phyloP scores from a whole-genome alignment of 2,329 filamentous ascomycete species.

The Venturia carpophila region DNA sequence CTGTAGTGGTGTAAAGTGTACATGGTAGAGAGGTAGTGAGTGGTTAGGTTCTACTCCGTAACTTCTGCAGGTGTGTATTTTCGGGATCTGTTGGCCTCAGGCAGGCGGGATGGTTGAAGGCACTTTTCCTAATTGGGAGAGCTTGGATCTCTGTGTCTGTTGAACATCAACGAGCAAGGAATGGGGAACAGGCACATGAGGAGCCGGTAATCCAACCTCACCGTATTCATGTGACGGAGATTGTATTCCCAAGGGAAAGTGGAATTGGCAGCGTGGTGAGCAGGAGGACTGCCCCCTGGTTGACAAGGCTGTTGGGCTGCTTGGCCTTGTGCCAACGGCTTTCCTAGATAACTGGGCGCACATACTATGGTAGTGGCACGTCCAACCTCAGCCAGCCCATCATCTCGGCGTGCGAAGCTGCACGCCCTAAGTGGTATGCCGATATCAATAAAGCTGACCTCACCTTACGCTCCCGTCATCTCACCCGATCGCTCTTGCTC shows the following conservation, averaged over 20 bases:
- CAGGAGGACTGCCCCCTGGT: background rate
- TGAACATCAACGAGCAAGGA: constrained; percentile 1
- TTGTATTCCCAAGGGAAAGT: background rate
- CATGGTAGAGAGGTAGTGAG: background rate
- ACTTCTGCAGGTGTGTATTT: too few relatives aligned
- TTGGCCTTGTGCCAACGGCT: background rate
- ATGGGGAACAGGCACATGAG: background rate
- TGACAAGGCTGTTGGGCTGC: constrained; percentile 11
- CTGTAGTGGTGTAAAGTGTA: background rate
- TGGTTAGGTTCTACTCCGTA: background rate
- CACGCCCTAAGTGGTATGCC: too few relatives aligned
- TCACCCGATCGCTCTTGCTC: background rate
- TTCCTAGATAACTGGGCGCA: background rate
- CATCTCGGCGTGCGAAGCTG: background rate
- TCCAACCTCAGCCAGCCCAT: constrained; percentile 5
- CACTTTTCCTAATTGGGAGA: background rate
- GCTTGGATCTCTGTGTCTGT: background rate
- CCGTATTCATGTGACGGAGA: background rate
- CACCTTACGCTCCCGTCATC: background rate
- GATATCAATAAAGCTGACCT: background rate
- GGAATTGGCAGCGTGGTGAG: background rate
- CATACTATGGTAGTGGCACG: background rate
- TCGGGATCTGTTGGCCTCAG: too few relatives aligned
- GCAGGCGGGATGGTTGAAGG: background rate
- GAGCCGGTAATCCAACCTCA: background rate